Conservation (phyloP, 2,329 filamentous ascomycete species). For the Aschersonia sp. region DNA sequence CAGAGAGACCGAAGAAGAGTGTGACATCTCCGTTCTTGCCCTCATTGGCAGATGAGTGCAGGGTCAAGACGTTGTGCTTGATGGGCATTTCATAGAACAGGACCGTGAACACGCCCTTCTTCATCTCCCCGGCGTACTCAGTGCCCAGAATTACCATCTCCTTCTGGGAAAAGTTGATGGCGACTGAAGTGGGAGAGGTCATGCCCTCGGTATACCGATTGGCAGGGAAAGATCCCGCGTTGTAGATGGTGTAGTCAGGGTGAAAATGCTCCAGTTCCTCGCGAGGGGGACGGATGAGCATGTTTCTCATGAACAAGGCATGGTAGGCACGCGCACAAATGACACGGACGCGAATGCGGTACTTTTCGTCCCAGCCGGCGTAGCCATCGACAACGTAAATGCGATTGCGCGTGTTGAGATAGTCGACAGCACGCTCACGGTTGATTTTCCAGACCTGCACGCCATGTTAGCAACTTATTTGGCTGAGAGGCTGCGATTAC, state of each 20-base stretch:
- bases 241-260: conserved; percentile 99
- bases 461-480: too few relatives aligned
- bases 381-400: conserved; percentile 98
- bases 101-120: conserved; percentile 97
- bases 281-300: conserved; percentile 87
- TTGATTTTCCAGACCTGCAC: conserved; percentile 96
- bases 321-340: conserved; percentile 98
- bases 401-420: conserved; percentile 95
- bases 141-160: conserved; percentile 99
- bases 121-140: conserved; percentile 75
- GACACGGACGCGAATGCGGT: conserved; percentile 92
- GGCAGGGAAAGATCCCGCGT: conserved; percentile 93
- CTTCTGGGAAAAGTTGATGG: conserved; percentile 98
- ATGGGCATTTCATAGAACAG: conserved; percentile 99
- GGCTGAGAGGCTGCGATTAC: not conserved
- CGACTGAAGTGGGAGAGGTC: conserved; percentile 94
- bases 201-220: conserved; percentile 97
- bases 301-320: conserved; percentile 99
- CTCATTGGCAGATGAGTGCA: conserved; percentile 98
- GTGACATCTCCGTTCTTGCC: conserved; percentile 89
- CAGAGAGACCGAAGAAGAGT: conserved; percentile 97
- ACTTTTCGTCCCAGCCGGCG: conserved; percentile 97
- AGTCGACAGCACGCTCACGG: conserved; percentile 95
- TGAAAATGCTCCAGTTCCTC: conserved; percentile 96
- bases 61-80: conserved; percentile 96